Evolutionary conservation across 805 yeast genomes (phyloP).

Genomic region (Yarrowia yakushimensis): DNA sequence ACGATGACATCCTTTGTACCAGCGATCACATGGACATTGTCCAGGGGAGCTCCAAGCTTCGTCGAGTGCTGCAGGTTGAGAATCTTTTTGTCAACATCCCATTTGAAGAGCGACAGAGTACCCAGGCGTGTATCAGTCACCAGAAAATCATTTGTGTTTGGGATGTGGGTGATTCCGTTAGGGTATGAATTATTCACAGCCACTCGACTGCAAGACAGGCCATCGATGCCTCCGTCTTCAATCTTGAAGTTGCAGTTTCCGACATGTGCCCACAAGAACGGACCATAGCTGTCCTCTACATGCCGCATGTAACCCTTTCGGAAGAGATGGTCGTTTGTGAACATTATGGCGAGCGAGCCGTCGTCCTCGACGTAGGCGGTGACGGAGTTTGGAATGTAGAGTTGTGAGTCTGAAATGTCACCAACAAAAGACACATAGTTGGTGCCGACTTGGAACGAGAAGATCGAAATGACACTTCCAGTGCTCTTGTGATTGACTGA

Average conservation of each 20-base stretch:
- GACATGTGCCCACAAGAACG: constrained; percentile 1
- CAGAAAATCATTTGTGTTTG: background rate
- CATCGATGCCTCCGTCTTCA: background rate
- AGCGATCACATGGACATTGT: background rate
- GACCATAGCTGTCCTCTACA: background rate
- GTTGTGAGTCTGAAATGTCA: background rate
- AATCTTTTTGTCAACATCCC: background rate
- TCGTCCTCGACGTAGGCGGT: background rate
- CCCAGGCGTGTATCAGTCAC: constrained; percentile 6
- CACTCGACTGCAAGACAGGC: background rate
- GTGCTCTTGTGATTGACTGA: constrained; percentile 8
- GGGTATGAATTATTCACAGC: constrained; percentile 10
- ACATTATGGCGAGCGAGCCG: constrained; percentile 1
- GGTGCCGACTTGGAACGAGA: background rate
- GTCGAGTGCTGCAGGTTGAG: background rate
- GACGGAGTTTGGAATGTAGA: constrained; percentile 3
- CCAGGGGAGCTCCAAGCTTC: background rate
- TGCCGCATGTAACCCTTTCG: constrained; percentile 1
- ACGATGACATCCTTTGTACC: constrained; percentile 6
- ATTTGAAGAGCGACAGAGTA: background rate
- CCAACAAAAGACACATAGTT: background rate
- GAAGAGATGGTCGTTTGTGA: constrained; percentile 10
- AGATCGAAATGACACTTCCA: background rate
- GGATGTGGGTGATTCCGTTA: constrained; percentile 2
- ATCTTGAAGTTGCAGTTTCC: constrained; percentile 17